These are phyloP conservation scores for Sextonia rubra DNA, from an alignment of 164 flowering plant genomes.

Conservation along the genomic window DNA sequence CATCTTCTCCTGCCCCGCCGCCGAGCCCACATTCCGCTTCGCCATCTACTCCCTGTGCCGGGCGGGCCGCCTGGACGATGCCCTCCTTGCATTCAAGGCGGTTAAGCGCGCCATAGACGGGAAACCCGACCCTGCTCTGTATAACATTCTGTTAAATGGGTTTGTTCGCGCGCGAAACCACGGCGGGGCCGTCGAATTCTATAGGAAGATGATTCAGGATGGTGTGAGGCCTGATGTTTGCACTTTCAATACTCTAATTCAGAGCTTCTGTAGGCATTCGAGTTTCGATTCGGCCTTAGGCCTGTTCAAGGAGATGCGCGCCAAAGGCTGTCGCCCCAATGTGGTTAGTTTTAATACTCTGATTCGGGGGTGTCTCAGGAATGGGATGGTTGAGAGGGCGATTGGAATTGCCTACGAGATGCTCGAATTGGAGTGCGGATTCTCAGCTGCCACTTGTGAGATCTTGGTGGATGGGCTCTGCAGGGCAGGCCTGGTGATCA, in stretches of 20 bases:
- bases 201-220: conserved; percentile 50
- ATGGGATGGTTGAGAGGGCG: conserved; percentile 60
- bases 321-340: conserved; percentile 65
- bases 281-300: conserved; percentile 53
- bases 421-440: conserved; percentile 66
- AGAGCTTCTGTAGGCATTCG: conserved; percentile 56
- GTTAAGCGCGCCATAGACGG: conserved; percentile 75
- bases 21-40: conserved; percentile 55
- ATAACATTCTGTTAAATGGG: conserved; percentile 66
- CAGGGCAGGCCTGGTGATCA: conserved; percentile 36
- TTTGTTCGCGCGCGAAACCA: conserved; percentile 43
- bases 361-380: conserved; percentile 62
- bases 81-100: conserved; percentile 40
- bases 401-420: conserved; percentile 80
- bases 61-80: conserved; percentile 56
- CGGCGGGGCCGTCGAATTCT: conserved; percentile 50
- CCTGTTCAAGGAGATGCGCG: conserved; percentile 77
- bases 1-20: conserved; percentile 67
- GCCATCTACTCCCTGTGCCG: conserved; percentile 51
- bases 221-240: conserved; percentile 73
- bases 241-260: conserved; percentile 73
- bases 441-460: conserved; percentile 74
- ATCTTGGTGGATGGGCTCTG: conserved; percentile 75
- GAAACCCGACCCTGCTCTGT: conserved; percentile 51
- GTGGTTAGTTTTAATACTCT: conserved; percentile 87